Percentiles rank a stretch among this genome's conserved stretches.
phyloP scores from a whole-genome alignment of 176 grass and related monocot species.

The Microstegium vimineum region DNA sequence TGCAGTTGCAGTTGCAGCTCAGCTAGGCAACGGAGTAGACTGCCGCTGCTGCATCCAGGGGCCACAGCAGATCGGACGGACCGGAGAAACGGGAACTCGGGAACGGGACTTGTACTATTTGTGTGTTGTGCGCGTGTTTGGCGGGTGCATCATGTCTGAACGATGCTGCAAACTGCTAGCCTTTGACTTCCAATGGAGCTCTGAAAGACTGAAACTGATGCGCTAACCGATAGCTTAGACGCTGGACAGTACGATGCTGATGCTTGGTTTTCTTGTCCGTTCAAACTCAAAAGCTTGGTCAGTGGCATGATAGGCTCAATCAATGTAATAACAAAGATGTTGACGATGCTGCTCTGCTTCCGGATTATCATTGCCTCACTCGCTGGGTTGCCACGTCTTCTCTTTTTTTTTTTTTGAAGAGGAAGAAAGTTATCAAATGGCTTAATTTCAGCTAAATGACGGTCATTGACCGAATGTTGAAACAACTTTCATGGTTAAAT shows the following conservation, averaged over 20 bases:
- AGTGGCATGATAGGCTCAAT: background rate
- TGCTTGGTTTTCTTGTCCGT: background rate
- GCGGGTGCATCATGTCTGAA: background rate
- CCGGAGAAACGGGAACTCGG: background rate
- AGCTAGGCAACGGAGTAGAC: no score
- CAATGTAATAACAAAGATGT: background rate
- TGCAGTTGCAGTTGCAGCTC: no score
- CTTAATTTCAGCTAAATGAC: no score
- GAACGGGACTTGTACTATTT: no score
- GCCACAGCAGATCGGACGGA: no score
- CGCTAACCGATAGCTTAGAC: background rate
- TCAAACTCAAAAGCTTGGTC: background rate
- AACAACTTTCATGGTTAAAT: background rate
- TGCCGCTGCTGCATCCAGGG: background rate
- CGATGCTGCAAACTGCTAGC: background rate
- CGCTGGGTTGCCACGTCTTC: background rate
- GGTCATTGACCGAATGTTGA: background rate
- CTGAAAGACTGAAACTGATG: slow-evolving; percentile 3
- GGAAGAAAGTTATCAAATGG: no score
- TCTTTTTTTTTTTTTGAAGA: no score
- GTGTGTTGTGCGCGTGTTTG: background rate
- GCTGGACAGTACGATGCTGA: background rate
- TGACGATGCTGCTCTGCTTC: background rate
- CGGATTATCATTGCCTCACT: background rate
- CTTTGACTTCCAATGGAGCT: background rate